Conservation (phyloP, 805 yeast genomes). For the Kodamaea jinghongensis region DNA sequence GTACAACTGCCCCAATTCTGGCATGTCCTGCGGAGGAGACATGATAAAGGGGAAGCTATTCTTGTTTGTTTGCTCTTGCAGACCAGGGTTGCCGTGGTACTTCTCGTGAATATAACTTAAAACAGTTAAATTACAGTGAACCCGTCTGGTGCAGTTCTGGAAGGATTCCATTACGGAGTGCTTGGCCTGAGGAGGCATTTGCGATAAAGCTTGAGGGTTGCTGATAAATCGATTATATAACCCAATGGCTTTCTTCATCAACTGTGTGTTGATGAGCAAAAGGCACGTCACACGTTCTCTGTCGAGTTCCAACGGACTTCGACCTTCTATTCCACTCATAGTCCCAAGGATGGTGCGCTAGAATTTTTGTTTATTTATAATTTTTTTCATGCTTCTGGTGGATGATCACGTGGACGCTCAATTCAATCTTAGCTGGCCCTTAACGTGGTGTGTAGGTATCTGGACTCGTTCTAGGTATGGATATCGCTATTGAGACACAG, state of each 20-base stretch:
- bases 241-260: slow-evolving; percentile 39
- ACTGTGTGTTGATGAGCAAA: slow-evolving; percentile 40
- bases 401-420: too few species aligned
- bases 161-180: slow-evolving; percentile 34
- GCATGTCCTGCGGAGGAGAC: slow-evolving; percentile 54
- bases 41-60: slow-evolving; percentile 48
- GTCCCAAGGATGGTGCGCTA: slow-evolving; percentile 1
- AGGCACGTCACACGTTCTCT: slow-evolving; percentile 43
- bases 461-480: too few species aligned
- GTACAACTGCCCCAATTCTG: slow-evolving; percentile 49
- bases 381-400: not conserved
- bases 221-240: slow-evolving; percentile 34
- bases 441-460: too few species aligned
- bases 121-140: slow-evolving; percentile 42
- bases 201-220: slow-evolving; percentile 33
- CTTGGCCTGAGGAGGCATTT: slow-evolving; percentile 30
- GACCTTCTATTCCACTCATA: slow-evolving; percentile 6
- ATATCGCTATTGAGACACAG: too few species aligned
- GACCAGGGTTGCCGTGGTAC: slow-evolving; percentile 31
- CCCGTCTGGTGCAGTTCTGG: slow-evolving; percentile 39
- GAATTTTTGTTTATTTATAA: not conserved
- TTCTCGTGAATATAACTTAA: slow-evolving; percentile 38
- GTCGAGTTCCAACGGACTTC: slow-evolving; percentile 24
- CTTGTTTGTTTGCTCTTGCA: slow-evolving; percentile 26
- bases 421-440: too few species aligned